Conservation (phyloP, 129 eudicot genomes). For the Lactuca saligna region DNA sequence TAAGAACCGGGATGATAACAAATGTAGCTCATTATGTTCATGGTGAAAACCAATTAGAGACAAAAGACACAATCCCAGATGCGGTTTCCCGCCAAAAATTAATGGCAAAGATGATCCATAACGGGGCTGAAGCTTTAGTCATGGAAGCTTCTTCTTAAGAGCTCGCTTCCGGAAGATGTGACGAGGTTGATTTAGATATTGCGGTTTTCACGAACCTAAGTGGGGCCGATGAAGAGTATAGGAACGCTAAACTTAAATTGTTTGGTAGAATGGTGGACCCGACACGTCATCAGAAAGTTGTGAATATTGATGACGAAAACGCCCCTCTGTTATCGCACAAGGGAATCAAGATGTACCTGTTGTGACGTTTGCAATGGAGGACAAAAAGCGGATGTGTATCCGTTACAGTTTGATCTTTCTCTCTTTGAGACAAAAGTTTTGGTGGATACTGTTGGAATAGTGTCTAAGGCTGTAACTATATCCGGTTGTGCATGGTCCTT, state of each 20-base stretch:
- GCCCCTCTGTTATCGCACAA: conserved; percentile 67
- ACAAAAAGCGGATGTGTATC: conserved; percentile 85
- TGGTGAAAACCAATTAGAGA: conserved; percentile 81
- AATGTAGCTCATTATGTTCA: conserved; percentile 70
- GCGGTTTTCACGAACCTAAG: conserved; percentile 80
- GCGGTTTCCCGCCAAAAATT: conserved; percentile 77
- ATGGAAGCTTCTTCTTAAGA: conserved; percentile 87
- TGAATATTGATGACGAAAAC: conserved; percentile 87
- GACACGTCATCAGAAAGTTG: conserved; percentile 78
- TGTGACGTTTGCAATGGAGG: conserved; percentile 83
- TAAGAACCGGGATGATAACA: conserved; percentile 90
- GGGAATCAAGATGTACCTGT: conserved; percentile 90
- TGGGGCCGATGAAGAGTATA: conserved; percentile 67
- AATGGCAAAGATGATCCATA: conserved; percentile 95
- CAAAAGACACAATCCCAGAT: conserved; percentile 52
- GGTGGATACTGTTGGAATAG: too few relatives aligned
- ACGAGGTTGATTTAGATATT: conserved; percentile 88
- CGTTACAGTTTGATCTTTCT: conserved; percentile 84
- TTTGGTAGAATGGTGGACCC: conserved; percentile 90
- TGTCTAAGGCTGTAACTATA: too few relatives aligned
- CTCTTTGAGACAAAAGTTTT: conserved; percentile 94
- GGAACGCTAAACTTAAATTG: conserved; percentile 62
- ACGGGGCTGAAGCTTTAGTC: conserved; percentile 90
- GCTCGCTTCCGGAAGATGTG: conserved; percentile 69
- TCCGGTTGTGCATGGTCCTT: too few relatives aligned